These are phyloP conservation scores for Metschnikowia corniflorae DNA, from an alignment of 805 yeast species.

Conservation along the genomic window DNA sequence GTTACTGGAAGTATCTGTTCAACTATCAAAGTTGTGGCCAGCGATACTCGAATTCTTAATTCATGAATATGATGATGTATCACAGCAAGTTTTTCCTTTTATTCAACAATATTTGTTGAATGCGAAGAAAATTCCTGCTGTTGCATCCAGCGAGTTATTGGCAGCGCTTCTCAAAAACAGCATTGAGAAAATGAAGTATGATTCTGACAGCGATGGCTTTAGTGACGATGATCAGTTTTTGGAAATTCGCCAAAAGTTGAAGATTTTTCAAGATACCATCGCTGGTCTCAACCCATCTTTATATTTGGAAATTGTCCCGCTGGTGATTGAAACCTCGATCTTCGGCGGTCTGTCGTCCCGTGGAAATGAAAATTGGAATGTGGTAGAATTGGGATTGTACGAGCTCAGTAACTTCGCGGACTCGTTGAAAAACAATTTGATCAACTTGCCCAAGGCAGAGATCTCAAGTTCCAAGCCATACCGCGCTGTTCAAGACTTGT, in stretches of 20 bases:
- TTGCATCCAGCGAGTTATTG: constrained; percentile 47
- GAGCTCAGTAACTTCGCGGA: constrained; percentile 80
- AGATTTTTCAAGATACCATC: constrained; percentile 80
- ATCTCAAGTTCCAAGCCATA: constrained; percentile 65
- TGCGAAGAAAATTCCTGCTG: constrained; percentile 51
- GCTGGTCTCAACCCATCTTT: constrained; percentile 54
- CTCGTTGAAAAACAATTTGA: constrained; percentile 70
- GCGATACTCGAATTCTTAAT: constrained; percentile 64
- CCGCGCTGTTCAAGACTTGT: constrained; percentile 56
- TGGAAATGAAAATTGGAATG: constrained; percentile 29
- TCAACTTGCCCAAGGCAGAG: constrained; percentile 64
- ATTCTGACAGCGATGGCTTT: constrained; percentile 63
- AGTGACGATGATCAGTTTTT: constrained; percentile 69
- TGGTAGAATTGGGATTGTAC: constrained; percentile 79
- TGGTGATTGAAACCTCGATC: constrained; percentile 45
- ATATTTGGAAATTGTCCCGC: constrained; percentile 56
- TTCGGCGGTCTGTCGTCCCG: constrained; percentile 12
- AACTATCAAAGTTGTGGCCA: constrained; percentile 64
- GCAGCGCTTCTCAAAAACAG: constrained; percentile 63
- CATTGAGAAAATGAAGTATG: constrained; percentile 75
- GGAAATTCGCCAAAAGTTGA: constrained; percentile 73
- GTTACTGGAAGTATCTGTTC: constrained; percentile 35
- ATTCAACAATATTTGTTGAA: constrained; percentile 69
- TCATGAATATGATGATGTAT: constrained; percentile 86
- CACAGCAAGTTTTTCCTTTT: constrained; percentile 78